Percentiles rank a stretch among this genome's conserved stretches.
Evolutionary conservation across 2,329 filamentous ascomycete species (phyloP).

Genomic region (Colletotrichum destructivum): DNA sequence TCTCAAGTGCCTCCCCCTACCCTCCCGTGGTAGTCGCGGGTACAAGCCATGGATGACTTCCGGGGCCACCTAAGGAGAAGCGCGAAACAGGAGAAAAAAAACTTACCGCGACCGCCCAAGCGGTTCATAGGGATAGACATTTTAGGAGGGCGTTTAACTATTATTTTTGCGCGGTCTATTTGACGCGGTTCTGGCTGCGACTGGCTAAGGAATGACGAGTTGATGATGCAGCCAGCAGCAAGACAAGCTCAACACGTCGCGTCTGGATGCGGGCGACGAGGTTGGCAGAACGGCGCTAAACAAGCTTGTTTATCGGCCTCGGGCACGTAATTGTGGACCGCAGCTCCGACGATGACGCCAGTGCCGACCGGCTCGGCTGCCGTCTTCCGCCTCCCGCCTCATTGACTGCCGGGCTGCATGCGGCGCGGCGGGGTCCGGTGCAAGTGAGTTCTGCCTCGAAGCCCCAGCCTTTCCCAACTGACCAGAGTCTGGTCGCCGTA

Average conservation of each 20-base stretch:
- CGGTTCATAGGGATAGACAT: constrained; percentile 44
- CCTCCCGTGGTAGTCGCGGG: constrained; percentile 17
- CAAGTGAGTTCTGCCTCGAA: not conserved
- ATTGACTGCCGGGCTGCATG: not conserved
- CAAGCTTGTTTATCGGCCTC: constrained; percentile 40
- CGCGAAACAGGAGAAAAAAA: constrained; percentile 13
- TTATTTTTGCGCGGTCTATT: not conserved
- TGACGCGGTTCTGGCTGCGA: not conserved
- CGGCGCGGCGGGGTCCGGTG: not conserved
- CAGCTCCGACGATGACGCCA: constrained; percentile 8
- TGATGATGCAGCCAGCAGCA: constrained; percentile 14
- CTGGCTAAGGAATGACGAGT: constrained; percentile 9
- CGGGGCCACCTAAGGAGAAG: constrained; percentile 1
- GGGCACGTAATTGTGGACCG: constrained; percentile 30
- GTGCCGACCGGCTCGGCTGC: constrained; percentile 25
- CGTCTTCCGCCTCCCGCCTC: constrained; percentile 24
- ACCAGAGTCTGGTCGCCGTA: not conserved
- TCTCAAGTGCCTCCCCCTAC: not conserved
- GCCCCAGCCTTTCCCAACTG: not conserved
- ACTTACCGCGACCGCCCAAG: constrained; percentile 43
- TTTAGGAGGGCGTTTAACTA: not conserved
- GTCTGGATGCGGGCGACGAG: constrained; percentile 17
- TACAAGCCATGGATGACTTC: constrained; percentile 22
- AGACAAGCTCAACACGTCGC: not conserved
- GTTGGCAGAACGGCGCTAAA: constrained; percentile 38